Conservation (phyloP, 495 filamentous ascomycete genomes). For the Penicillium flavigenum region DNA sequence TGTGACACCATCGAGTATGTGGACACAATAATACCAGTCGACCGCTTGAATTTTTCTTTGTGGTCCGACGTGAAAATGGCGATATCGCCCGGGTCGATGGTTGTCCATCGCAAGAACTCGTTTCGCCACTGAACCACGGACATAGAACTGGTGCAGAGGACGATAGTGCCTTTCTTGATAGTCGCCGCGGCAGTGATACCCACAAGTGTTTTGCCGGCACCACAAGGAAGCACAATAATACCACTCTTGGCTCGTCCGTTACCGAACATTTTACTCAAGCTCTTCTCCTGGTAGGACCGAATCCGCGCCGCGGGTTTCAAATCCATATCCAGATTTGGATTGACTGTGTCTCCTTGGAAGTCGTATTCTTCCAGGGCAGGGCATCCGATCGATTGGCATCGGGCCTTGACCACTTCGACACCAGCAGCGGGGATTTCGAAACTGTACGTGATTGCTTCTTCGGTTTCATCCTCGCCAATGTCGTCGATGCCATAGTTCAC, state of each 20-base stretch:
- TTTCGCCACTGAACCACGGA: conserved; percentile 96
- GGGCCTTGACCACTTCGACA: conserved; percentile 85
- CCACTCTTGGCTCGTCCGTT: conserved; percentile 96
- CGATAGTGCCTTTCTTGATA: conserved; percentile 92
- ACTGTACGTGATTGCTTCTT: conserved; percentile 86
- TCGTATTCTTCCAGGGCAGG: conserved; percentile 97
- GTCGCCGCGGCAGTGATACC: conserved; percentile 97
- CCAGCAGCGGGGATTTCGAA: conserved; percentile 80
- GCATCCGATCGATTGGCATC: conserved; percentile 80
- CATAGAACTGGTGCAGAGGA: conserved; percentile 96
- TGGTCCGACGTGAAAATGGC: conserved; percentile 93
- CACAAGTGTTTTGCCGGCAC: conserved; percentile 94
- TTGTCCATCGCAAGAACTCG: conserved; percentile 97
- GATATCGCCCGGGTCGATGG: conserved; percentile 90
- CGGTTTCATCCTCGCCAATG: conserved; percentile 81
- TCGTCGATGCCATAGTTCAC: conserved; percentile 65
- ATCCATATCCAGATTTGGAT: conserved; percentile 92
- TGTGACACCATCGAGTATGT: conserved; percentile 99
- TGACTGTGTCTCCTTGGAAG: conserved; percentile 88
- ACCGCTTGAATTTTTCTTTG: conserved; percentile 84
- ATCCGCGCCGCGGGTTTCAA: conserved; percentile 52
- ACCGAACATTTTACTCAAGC: conserved; percentile 97
- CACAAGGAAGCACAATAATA: conserved; percentile 96
- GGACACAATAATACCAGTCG: conserved; percentile 92
- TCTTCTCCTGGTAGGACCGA: conserved; percentile 84